Conservation (phyloP, 805 yeast genomes). For the Yarrowia sp. region DNA sequence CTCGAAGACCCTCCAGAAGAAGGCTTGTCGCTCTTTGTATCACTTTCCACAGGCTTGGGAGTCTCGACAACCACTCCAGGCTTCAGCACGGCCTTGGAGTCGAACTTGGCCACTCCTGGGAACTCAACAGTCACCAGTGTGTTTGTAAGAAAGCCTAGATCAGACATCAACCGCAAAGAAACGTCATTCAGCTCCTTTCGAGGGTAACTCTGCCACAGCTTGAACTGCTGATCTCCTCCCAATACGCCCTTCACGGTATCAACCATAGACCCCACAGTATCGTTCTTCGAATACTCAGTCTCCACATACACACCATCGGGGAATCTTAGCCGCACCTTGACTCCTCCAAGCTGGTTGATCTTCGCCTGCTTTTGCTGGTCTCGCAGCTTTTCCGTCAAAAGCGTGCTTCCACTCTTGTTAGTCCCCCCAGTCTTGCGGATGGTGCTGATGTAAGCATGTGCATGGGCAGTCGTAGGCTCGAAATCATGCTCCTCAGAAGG, state of each 20-base stretch:
- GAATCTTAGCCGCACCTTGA: slow-evolving; percentile 9
- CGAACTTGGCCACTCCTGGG: background rate
- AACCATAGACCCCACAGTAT: background rate
- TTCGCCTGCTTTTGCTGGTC: background rate
- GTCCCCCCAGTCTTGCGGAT: slow-evolving; percentile 8
- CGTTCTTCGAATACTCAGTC: background rate
- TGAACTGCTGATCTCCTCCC: background rate
- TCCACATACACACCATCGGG: slow-evolving; percentile 18
- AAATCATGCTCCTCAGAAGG: background rate
- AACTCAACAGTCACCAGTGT: slow-evolving; percentile 17
- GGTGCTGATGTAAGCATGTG: slow-evolving; percentile 5
- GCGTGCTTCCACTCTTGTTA: background rate
- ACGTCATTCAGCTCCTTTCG: background rate
- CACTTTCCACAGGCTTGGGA: slow-evolving; percentile 4
- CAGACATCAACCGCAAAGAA: slow-evolving; percentile 3
- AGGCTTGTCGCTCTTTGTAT: background rate
- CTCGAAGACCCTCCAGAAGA: background rate
- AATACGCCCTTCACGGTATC: background rate
- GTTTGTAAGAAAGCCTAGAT: slow-evolving; percentile 1
- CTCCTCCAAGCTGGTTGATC: slow-evolving; percentile 14
- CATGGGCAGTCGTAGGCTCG: slow-evolving; percentile 16
- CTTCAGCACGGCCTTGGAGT: background rate
- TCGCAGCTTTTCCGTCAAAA: slow-evolving; percentile 5
- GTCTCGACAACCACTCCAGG: slow-evolving; percentile 9
- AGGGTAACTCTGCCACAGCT: slow-evolving; percentile 13